These are phyloP conservation scores for Alternaria arbusti DNA, from an alignment of 2,329 filamentous ascomycete genomes.

Conservation along the genomic window DNA sequence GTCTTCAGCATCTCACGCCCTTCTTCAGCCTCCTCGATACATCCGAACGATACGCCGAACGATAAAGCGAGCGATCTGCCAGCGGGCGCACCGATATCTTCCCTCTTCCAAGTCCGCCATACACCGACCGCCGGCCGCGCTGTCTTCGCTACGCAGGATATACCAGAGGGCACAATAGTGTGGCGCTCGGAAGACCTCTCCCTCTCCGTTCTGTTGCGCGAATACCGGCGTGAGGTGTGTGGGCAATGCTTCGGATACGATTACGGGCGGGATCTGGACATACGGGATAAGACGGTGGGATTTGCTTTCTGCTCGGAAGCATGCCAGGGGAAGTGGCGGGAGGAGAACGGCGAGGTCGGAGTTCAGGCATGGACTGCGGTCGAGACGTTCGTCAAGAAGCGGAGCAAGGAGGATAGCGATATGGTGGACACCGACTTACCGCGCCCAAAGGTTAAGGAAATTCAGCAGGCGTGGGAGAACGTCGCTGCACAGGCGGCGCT, in stretches of 20 bases:
- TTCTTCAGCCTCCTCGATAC: conserved; percentile 20
- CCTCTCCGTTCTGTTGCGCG: conserved; percentile 51
- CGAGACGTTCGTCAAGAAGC: conserved; percentile 40
- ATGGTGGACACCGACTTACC: conserved; percentile 40
- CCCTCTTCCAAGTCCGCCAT: conserved; percentile 48
- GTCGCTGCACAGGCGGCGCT: conserved; percentile 31
- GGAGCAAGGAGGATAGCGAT: conserved; percentile 42
- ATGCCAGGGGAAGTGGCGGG: conserved; percentile 48
- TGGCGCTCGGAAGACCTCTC: conserved; percentile 48
- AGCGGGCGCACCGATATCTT: conserved; percentile 31
- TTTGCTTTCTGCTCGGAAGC: conserved; percentile 52
- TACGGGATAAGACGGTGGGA: conserved; percentile 48
- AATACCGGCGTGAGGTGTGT: conserved; percentile 58
- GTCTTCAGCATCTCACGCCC: conserved; percentile 21
- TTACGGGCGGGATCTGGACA: conserved; percentile 49
- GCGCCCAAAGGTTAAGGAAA: conserved; percentile 37
- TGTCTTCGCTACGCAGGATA: conserved; percentile 49
- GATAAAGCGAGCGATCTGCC: conserved; percentile 19
- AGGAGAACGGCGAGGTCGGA: conserved; percentile 33
- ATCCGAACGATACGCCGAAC: conserved; percentile 2
- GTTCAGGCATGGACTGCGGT: conserved; percentile 44
- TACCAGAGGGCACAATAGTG: conserved; percentile 46
- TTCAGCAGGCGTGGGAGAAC: conserved; percentile 35
- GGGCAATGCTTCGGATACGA: conserved; percentile 56
- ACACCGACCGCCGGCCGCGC: conserved; percentile 54